These are phyloP conservation scores for Dryas octopetala DNA, from an alignment of 306 rosid genomes.

Conservation along the genomic window DNA sequence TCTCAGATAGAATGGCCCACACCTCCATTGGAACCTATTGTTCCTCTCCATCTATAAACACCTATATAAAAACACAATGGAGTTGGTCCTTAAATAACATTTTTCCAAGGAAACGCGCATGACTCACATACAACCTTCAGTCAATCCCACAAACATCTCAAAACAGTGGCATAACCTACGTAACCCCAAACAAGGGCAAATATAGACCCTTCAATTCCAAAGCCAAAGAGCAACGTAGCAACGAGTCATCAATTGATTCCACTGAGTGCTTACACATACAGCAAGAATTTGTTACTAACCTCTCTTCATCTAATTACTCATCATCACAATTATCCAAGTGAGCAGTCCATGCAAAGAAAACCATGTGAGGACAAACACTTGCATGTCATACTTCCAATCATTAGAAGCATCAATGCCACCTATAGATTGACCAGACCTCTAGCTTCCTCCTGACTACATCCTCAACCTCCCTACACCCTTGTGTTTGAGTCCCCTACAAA, in stretches of 20 bases:
- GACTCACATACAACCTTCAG: neutral
- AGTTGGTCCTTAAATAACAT: neutral
- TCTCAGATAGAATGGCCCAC: neutral
- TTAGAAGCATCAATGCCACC: no score
- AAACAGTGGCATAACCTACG: neutral
- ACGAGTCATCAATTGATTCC: neutral
- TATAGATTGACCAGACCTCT: no score
- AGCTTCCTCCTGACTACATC: no score
- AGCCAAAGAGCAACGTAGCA: neutral
- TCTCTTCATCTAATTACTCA: no score
- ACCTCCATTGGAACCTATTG: neutral
- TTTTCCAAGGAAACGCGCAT: neutral
- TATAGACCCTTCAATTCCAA: neutral
- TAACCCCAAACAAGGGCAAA: constrained; percentile 3
- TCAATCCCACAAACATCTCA: neutral
- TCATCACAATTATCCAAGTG: no score
- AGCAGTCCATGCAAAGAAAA: no score
- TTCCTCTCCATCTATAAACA: neutral
- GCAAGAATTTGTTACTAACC: no score
- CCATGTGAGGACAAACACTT: no score
- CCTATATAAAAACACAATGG: neutral
- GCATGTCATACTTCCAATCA: no score
- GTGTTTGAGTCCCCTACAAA: no score
- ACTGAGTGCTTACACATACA: no score
- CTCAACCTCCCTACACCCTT: no score